Evolutionary conservation across 768 basidiomycete species (phyloP).

Genomic region (Psilocybe sp.): DNA sequence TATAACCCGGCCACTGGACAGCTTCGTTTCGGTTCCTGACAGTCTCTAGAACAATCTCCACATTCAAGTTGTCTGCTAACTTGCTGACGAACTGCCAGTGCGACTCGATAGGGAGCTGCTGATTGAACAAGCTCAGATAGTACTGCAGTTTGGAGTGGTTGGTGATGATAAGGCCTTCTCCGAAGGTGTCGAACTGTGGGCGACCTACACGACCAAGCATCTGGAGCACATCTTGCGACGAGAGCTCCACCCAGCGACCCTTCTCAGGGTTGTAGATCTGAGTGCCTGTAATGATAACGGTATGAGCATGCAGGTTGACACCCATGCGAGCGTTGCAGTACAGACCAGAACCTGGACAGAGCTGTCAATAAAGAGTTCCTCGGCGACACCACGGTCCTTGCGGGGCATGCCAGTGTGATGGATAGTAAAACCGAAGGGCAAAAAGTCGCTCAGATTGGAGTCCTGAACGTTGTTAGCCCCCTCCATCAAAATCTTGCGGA

Average conservation of each 20-base stretch:
- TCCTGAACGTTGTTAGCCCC: no score
- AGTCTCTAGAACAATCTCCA: no score
- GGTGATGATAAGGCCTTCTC: constrained; percentile 98
- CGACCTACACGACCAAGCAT: no score
- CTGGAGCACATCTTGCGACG: constrained; percentile 95
- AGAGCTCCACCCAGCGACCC: constrained; percentile 95
- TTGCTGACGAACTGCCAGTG: constrained; percentile 93
- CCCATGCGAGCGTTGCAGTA: no score
- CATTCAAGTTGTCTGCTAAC: constrained; percentile 89
- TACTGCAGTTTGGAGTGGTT: constrained; percentile 97
- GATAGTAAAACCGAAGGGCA: no score
- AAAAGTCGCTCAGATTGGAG: no score
- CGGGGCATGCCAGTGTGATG: constrained; percentile 97
- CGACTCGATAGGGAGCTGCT: constrained; percentile 95
- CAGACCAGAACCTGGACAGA: constrained; percentile 90
- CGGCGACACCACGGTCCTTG: constrained; percentile 90
- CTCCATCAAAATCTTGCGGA: no score
- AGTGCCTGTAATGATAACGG: constrained; percentile 99
- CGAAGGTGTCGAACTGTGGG: no score
- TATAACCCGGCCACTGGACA: constrained; percentile 95
- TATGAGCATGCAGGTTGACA: constrained; percentile 96
- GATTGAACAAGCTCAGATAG: constrained; percentile 91
- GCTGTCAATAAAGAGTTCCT: constrained; percentile 91
- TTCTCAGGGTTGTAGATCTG: constrained; percentile 99
- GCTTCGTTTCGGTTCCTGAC: no score